Evolutionary conservation across 345 rosid genomes (phyloP).

Genomic region (Mercurialis annua): DNA sequence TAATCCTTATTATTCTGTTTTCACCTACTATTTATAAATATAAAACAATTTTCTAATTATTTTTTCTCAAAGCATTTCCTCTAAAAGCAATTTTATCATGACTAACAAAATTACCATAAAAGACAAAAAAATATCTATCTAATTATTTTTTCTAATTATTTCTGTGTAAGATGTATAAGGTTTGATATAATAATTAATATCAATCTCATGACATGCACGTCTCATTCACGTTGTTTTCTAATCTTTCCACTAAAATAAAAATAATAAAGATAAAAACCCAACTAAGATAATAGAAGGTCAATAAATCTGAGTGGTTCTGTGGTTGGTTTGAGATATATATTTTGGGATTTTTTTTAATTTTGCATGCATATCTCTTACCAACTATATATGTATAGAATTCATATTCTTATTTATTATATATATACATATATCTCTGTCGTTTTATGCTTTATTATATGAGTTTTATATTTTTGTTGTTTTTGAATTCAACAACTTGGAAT

Average conservation of each 20-base stretch:
- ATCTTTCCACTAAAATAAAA: background rate
- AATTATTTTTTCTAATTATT: no score
- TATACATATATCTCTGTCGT: slow-evolving; percentile 35
- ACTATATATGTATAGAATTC: slow-evolving; percentile 17
- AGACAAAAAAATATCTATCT: no score
- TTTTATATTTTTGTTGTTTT: slow-evolving; percentile 22
- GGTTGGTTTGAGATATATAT: background rate
- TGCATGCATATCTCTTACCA: slow-evolving; percentile 39
- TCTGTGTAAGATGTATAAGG: no score
- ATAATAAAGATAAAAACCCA: background rate
- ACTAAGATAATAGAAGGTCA: slow-evolving; percentile 3
- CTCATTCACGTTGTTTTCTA: slow-evolving; percentile 45
- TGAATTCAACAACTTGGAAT: slow-evolving; percentile 40
- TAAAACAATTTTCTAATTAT: no score
- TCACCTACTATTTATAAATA: no score
- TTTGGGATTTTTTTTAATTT: background rate
- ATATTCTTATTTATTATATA: background rate
- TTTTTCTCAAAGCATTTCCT: no score
- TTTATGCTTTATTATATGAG: slow-evolving; percentile 20
- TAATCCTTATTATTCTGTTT: no score
- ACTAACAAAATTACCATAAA: no score
- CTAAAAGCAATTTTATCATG: no score
- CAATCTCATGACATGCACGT: slow-evolving; percentile 57
- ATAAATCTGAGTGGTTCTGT: slow-evolving; percentile 14
- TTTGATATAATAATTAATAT: no score